Evolutionary conservation across 345 rosid species (phyloP).

Genomic region (Pistacia atlantica): DNA sequence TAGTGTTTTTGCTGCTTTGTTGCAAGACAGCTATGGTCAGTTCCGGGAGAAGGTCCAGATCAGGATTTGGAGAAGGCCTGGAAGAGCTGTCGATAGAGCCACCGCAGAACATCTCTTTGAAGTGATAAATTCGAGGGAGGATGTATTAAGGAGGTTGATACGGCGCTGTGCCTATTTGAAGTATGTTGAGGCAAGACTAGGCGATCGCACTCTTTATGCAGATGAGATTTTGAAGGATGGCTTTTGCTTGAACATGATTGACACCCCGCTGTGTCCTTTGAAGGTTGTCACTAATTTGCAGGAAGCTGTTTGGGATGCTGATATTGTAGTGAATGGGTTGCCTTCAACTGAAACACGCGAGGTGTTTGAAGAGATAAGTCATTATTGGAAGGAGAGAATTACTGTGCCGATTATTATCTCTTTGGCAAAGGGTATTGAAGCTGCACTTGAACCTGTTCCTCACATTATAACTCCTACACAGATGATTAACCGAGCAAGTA

Average conservation of each 20-base stretch:
- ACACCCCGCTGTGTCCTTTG: constrained; percentile 75
- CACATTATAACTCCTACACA: constrained; percentile 80
- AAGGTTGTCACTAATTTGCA: constrained; percentile 83
- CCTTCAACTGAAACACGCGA: constrained; percentile 74
- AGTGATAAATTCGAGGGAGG: constrained; percentile 83
- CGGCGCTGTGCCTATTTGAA: constrained; percentile 79
- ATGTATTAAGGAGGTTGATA: constrained; percentile 71
- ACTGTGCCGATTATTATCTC: constrained; percentile 67
- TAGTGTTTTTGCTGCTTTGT: constrained; percentile 74
- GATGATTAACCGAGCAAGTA: constrained; percentile 73
- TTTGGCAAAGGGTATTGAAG: constrained; percentile 83
- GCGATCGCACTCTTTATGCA: constrained; percentile 69
- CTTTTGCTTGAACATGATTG: constrained; percentile 84
- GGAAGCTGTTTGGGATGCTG: constrained; percentile 90
- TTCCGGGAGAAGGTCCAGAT: constrained; percentile 71
- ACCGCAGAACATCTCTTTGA: constrained; percentile 79
- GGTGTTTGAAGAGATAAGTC: constrained; percentile 67
- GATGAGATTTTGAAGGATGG: constrained; percentile 88
- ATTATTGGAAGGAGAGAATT: constrained; percentile 79
- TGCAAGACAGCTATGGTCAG: constrained; percentile 73
- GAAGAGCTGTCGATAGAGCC: constrained; percentile 62
- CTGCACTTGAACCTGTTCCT: constrained; percentile 66
- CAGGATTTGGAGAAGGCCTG: constrained; percentile 82
- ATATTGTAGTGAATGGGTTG: constrained; percentile 71
- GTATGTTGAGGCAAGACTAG: constrained; percentile 79